phyloP scores from a whole-genome alignment of 306 rosid genomes.

The Rubus parviflorus region DNA sequence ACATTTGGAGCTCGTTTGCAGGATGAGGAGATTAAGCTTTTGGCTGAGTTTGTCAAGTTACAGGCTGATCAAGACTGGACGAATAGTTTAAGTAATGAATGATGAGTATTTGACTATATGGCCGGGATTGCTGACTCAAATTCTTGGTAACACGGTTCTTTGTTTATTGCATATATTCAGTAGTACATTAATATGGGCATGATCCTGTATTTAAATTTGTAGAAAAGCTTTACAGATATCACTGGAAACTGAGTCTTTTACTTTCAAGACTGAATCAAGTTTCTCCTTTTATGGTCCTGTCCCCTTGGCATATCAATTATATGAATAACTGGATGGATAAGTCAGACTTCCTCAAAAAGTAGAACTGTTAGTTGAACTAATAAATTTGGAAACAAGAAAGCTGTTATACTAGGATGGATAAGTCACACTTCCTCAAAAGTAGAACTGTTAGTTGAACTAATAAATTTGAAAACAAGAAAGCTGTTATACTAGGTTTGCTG shows the following conservation, averaged over 20 bases:
- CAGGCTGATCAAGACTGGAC: slow-evolving; percentile 95
- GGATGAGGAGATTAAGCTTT: slow-evolving; percentile 76
- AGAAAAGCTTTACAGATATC: neutral
- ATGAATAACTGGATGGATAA: neutral
- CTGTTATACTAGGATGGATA: neutral
- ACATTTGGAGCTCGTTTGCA: slow-evolving; percentile 93
- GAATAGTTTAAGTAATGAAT: slow-evolving; percentile 34
- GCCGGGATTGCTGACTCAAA: neutral
- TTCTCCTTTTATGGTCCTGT: neutral
- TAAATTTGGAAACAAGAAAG: neutral
- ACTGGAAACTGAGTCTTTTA: neutral
- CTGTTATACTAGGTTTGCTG: neutral
- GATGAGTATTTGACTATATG: slow-evolving; percentile 40
- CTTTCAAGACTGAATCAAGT: neutral
- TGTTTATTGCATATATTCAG: neutral
- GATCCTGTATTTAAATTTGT: neutral
- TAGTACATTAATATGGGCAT: neutral
- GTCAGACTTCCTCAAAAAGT: neutral
- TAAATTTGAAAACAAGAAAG: neutral
- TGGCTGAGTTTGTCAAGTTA: slow-evolving; percentile 80
- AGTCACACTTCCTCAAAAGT: neutral
- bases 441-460: neutral
- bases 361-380: neutral
- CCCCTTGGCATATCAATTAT: neutral
- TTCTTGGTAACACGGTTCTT: neutral